Evolutionary conservation across 2,329 filamentous ascomycete species (phyloP).

Genomic region (Cryphonectria japonica): DNA sequence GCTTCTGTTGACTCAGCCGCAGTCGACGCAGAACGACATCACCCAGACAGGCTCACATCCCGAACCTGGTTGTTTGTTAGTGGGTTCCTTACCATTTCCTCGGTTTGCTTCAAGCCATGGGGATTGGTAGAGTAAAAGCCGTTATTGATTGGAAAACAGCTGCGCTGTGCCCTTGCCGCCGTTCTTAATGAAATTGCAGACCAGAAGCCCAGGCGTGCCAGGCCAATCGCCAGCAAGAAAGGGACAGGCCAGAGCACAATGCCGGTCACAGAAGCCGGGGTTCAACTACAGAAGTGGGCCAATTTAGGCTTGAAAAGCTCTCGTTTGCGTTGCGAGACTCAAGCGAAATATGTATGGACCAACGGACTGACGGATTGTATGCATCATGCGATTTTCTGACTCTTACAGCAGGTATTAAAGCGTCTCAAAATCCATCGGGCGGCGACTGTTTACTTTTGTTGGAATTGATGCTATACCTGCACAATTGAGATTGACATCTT

Average conservation of each 20-base stretch:
- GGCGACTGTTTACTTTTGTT: too few species aligned
- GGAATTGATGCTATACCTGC: background rate
- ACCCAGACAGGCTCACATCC: slow-evolving; percentile 7
- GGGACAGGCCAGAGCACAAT: background rate
- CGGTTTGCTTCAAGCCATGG: background rate
- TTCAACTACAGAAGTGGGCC: background rate
- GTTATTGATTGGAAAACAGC: too few species aligned
- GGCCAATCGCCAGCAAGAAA: background rate
- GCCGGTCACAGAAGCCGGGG: background rate
- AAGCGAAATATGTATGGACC: background rate
- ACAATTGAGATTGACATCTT: background rate
- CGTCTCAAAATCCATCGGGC: too few species aligned
- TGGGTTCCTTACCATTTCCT: background rate
- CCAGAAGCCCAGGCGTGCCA: background rate
- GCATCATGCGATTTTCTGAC: background rate
- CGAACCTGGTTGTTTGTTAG: background rate
- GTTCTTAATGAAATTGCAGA: background rate
- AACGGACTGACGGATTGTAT: background rate
- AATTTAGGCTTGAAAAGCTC: background rate
- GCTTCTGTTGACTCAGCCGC: too few species aligned
- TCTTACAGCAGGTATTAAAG: background rate
- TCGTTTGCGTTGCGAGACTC: background rate
- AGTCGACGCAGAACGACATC: background rate
- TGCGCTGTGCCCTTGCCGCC: background rate
- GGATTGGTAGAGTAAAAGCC: background rate